Evolutionary conservation across 495 filamentous ascomycete species (phyloP), one percentile per base, ranked within the genome.

Genomic region (Aspergillus indologenus): DNA sequence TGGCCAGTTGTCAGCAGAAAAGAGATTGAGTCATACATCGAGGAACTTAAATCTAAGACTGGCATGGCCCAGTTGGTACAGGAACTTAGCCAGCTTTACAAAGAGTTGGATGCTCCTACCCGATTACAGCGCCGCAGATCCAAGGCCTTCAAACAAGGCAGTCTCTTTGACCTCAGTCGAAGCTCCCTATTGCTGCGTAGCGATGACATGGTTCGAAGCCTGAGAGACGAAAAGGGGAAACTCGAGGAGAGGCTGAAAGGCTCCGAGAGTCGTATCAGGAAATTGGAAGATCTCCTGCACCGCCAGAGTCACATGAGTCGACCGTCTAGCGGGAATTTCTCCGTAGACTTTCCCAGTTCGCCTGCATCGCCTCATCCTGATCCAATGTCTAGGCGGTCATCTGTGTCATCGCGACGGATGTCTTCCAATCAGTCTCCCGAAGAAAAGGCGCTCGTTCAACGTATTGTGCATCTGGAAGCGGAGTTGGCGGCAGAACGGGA

Each of bases 71-170:
- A 71, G 12, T 58, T 73, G 44, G 65, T 70, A 34, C 76, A 85
- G 57, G 90, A 94, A 40, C 70, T 92, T 26, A 82, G 88, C 19
- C 79, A 86, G 34, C 82, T 90, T 53, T 75, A 87, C 46, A 83
- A 84, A 51, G 78, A 79, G 24, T 62, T 92, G 24, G 83, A 83
- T 62, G 66, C 69, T 45, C 92, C 92, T 0, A 91, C 88, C 5
- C 87, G 85, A 61, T 89, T 90, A 66, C 83, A 86, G 65, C 81
- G 84, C 47, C 90, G 89, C 68, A 82, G 89, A 51, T 85, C 90
- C 43, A 95, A 92, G 65, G 91, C 90, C 0, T 98, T 99, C 80
- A 98, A 96, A 66, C 90, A 92, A 63, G 95, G 94, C 44, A 97
- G 92, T 64, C 81, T 99, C 14, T 92, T 97, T 63, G 94, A 98